phyloP scores from a whole-genome alignment of 2,329 filamentous ascomycete genomes.

The Colletotrichum tropicicola region DNA sequence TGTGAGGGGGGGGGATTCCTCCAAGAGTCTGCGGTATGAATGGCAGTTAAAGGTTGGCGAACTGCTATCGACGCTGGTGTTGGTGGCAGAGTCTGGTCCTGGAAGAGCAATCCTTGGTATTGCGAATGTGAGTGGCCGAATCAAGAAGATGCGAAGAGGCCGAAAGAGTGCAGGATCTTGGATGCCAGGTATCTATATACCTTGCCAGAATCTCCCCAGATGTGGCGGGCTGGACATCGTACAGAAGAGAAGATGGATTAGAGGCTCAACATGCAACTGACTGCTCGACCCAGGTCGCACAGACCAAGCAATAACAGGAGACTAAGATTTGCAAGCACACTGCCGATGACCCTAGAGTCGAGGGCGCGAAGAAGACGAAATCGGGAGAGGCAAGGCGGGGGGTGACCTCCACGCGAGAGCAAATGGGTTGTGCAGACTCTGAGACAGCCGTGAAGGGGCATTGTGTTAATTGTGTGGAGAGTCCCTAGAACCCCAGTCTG shows the following conservation, averaged over 20 bases:
- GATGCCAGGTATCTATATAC: conserved; percentile 49
- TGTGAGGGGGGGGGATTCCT: too few relatives aligned
- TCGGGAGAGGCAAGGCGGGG: conserved; percentile 32
- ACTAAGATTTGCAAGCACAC: conserved; percentile 13
- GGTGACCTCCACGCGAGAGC: conserved; percentile 36
- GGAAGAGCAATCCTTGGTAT: background rate
- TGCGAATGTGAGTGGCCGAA: background rate
- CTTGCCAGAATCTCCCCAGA: conserved; percentile 33
- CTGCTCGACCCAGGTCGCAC: conserved; percentile 27
- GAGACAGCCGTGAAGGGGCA: conserved; percentile 51
- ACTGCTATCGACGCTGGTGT: background rate
- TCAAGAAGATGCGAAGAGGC: conserved; percentile 24
- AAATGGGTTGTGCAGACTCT: conserved; percentile 51
- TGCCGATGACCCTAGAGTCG: conserved; percentile 7
- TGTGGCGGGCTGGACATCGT: conserved; percentile 40
- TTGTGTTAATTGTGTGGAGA: conserved; percentile 44
- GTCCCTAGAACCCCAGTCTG: conserved; percentile 37
- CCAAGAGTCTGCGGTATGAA: too few relatives aligned
- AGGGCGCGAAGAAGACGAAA: conserved; percentile 34
- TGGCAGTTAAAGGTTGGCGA: too few relatives aligned
- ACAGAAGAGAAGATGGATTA: conserved; percentile 38
- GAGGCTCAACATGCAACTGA: conserved; percentile 30
- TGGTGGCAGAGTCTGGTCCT: background rate
- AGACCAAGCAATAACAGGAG: conserved; percentile 25
- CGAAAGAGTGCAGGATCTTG: conserved; percentile 40